Conservation (phyloP, 1,284 basidiomycete genomes). For the Ustilago trichophora region DNA sequence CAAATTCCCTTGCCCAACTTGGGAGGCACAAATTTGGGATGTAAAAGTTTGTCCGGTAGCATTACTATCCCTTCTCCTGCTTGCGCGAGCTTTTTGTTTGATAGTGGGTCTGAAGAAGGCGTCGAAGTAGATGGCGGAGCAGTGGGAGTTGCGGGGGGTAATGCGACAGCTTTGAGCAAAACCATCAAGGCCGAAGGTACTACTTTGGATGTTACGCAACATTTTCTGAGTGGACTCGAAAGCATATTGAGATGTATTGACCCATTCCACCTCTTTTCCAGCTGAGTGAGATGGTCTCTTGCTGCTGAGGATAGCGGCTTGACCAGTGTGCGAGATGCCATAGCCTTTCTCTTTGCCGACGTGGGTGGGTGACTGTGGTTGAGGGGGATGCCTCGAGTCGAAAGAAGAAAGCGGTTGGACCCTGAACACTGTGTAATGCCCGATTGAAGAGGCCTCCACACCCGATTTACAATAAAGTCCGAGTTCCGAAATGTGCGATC, state of each 20-base stretch:
- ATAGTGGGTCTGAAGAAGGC: neutral
- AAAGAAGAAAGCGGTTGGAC: conserved; percentile 24
- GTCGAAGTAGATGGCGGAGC: too few relatives aligned
- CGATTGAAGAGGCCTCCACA: conserved; percentile 23
- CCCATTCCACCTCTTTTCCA: conserved; percentile 19
- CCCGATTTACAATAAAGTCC: conserved; percentile 8
- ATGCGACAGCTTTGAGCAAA: conserved; percentile 26
- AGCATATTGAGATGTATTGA: conserved; percentile 33
- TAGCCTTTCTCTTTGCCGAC: too few relatives aligned
- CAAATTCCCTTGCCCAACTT: conserved; percentile 18
- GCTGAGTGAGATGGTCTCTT: neutral
- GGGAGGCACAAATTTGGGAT: conserved; percentile 2
- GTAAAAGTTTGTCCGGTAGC: conserved; percentile 21
- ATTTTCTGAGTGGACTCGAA: conserved; percentile 20
- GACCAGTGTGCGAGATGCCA: neutral
- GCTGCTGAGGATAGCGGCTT: neutral
- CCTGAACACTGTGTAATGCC: conserved; percentile 17
- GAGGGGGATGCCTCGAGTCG: too few relatives aligned
- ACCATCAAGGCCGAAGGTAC: conserved; percentile 25
- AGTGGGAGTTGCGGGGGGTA: neutral
- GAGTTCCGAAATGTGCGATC: conserved; percentile 22
- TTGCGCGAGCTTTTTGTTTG: too few relatives aligned
- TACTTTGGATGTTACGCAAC: conserved; percentile 25
- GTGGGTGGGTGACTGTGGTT: too few relatives aligned
- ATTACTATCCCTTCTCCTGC: conserved; percentile 4